These are phyloP conservation scores for Globisporangium nodosum DNA, from an alignment of 352 stramenopile species.

Conservation along the genomic window DNA sequence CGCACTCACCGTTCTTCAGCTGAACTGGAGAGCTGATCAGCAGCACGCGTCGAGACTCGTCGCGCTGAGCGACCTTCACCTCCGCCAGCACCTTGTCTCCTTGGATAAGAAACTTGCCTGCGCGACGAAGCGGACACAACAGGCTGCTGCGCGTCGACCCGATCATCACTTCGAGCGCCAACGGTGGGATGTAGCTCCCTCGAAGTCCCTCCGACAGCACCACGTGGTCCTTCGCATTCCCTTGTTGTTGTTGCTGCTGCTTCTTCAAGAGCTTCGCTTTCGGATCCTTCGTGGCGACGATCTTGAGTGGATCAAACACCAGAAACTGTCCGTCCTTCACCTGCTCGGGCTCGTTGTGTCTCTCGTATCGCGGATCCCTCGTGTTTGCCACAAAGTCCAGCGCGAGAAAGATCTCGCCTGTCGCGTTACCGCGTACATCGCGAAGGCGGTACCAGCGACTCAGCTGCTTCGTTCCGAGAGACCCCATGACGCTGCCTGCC, in stretches of 20 bases:
- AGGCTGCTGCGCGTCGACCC: slow-evolving; percentile 62
- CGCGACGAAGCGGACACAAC: slow-evolving; percentile 74
- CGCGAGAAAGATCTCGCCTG: slow-evolving; percentile 79
- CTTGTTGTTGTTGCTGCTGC: not conserved
- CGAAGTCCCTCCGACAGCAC: slow-evolving; percentile 73
- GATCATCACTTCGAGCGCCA: slow-evolving; percentile 83
- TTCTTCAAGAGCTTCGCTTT: slow-evolving; percentile 25
- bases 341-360: slow-evolving; percentile 56
- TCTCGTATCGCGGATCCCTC: slow-evolving; percentile 18
- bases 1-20: slow-evolving; percentile 75
- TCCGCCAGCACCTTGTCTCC: slow-evolving; percentile 80
- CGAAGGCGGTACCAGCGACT: slow-evolving; percentile 83
- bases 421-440: slow-evolving; percentile 71
- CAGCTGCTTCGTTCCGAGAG: slow-evolving; percentile 52
- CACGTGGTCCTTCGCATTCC: slow-evolving; percentile 42
- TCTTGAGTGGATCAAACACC: slow-evolving; percentile 86
- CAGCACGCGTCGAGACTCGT: slow-evolving; percentile 79
- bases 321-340: slow-evolving; percentile 81
- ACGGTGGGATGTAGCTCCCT: slow-evolving; percentile 75
- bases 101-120: slow-evolving; percentile 86
- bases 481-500: slow-evolving; percentile 81
- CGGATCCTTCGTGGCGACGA: slow-evolving; percentile 44
- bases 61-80: slow-evolving; percentile 84
- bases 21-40: slow-evolving; percentile 84
- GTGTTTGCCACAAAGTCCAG: slow-evolving; percentile 70